Base-by-base conservation (phyloP, 2,329 filamentous ascomycete genomes). In the Karstenula rhodostoma region DNA sequence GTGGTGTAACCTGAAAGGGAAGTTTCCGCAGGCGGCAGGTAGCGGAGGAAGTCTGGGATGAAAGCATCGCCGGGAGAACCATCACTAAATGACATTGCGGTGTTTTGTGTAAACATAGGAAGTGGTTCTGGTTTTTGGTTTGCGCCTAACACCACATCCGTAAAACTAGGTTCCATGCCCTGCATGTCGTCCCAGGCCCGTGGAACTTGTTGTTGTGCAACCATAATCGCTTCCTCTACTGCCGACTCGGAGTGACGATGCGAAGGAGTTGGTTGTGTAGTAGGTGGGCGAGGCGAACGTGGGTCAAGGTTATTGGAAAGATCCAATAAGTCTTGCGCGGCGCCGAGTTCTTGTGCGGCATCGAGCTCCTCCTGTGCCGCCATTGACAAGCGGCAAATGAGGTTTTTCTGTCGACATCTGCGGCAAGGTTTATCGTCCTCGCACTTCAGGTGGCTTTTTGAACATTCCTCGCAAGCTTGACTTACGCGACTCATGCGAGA, bases 351-450 rank as follows among this genome's bases (percentile, higher is more conserved):
- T 15, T 54, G 35, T n/a, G 49, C 65, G 56, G 65, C 64, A 62
- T 73, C 66, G 22, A 70, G 59, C 37, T 66, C 69, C 29, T 55
- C 59, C 2, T 65, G 51, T 19, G 8, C 37, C 32, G 51, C 19
- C 9, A 37, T 19, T 44, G 37, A 54, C n/a, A 44, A 17, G 22
- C 66, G 75, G 58, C 83, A 86, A 6, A 71, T 64, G 22, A 85
- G 79, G 64, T 79, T 78, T 64, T 82, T 84, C 65, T 82, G 82
- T 43, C 74, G 78, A 70, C 84, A 86, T 48, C 84, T 76, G 62
- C 77, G 81, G 67, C 84, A 86, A 8, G 84, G 84, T 71, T 85
- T 85, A 48, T 81, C 78, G 62, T 86, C 83, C 61, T 85, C 83
- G 62, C 84, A 86, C 66, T 83, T 83, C 22, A 86, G 73, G 65